Evolutionary conservation across 257 asterid species (phyloP).

Genomic region (Gynochthodes officinalis): DNA sequence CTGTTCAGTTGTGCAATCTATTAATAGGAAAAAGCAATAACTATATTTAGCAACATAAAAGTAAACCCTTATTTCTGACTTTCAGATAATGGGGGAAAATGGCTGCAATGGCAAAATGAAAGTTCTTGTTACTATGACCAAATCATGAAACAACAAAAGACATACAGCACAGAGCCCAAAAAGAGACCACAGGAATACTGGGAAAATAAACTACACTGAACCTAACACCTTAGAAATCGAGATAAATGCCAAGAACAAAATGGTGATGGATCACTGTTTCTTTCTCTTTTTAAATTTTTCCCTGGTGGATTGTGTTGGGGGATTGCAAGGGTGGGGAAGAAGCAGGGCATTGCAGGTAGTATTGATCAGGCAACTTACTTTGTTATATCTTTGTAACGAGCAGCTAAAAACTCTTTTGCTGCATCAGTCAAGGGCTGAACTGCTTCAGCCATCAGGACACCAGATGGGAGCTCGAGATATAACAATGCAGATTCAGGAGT

Average conservation of each 20-base stretch:
- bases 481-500: conserved; percentile 81
- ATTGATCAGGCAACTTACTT: conserved; percentile 44
- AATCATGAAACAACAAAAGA: not conserved
- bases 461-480: conserved; percentile 88
- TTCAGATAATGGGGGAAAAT: not conserved
- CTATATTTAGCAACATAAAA: not conserved
- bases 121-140: not conserved
- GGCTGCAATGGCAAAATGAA: not conserved
- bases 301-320: not conserved
- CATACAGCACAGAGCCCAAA: not conserved
- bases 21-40: not conserved
- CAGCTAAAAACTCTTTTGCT: conserved; percentile 76
- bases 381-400: conserved; percentile 70
- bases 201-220: not conserved
- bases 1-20: not conserved
- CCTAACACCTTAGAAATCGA: not conserved
- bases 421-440: conserved; percentile 93
- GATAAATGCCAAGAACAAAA: not conserved
- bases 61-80: not conserved
- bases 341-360: not conserved
- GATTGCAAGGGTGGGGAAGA: not conserved
- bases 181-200: not conserved
- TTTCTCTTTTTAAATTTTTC: not conserved
- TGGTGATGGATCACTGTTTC: not conserved
- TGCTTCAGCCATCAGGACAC: conserved; percentile 87